These are phyloP conservation scores for Solanum habrochaites DNA, from an alignment of 257 asterid species.

Conservation along the genomic window DNA sequence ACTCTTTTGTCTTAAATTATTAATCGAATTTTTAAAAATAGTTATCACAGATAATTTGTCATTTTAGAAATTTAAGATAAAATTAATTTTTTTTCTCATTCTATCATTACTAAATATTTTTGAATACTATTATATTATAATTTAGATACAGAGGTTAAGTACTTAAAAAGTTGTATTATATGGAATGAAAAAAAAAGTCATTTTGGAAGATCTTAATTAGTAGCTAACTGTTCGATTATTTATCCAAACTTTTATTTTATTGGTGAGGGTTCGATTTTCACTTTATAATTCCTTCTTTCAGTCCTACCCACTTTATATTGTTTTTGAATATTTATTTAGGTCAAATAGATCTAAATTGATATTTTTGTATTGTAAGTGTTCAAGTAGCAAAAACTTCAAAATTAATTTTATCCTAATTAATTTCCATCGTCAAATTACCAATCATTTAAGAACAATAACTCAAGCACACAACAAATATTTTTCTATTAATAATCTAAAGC, in stretches of 20 bases:
- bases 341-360: not conserved
- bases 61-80: not conserved
- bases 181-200: not conserved
- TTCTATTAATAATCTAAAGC: not conserved
- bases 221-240: not conserved
- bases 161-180: not conserved
- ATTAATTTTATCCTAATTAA: not conserved
- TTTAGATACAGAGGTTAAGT: too few species aligned
- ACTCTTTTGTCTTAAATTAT: not conserved
- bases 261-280: not conserved
- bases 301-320: not conserved
- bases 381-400: not conserved
- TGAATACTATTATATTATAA: not conserved
- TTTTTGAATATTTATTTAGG: not conserved
- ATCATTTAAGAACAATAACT: not conserved
- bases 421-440: not conserved
- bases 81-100: too few species aligned
- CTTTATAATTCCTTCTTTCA: not conserved
- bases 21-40: accelerated
- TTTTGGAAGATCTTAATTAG: not conserved
- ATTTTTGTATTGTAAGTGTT: not conserved
- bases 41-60: not conserved
- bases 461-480: not conserved
- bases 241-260: not conserved
- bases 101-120: too few species aligned